Conservation (phyloP, 495 filamentous ascomycete genomes). For the Penicillium alfredii region DNA sequence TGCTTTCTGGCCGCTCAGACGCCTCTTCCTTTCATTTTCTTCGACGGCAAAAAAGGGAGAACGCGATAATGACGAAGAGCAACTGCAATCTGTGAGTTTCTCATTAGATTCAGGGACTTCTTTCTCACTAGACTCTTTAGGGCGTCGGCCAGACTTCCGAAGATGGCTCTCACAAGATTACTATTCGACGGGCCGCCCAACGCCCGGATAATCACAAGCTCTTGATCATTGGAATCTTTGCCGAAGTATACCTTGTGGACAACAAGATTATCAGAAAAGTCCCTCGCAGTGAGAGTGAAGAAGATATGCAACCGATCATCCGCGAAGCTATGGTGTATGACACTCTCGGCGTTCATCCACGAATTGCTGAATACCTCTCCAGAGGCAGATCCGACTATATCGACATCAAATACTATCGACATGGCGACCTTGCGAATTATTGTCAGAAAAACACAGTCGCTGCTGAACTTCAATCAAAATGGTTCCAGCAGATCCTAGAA, state of each 20-base stretch:
- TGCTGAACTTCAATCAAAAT: conserved; percentile 7
- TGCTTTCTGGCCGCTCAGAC: too few relatives aligned
- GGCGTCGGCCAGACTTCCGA: too few relatives aligned
- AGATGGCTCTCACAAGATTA: too few relatives aligned
- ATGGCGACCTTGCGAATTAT: conserved; percentile 10
- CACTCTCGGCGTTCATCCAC: conserved; percentile 10
- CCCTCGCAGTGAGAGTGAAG: conserved; percentile 9
- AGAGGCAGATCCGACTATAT: not conserved
- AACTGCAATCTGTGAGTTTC: too few relatives aligned
- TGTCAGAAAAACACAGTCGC: conserved; percentile 7
- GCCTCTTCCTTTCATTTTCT: too few relatives aligned
- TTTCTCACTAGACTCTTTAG: too few relatives aligned
- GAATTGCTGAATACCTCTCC: conserved; percentile 13
- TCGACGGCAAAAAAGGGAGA: too few relatives aligned
- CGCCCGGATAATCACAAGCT: too few relatives aligned
- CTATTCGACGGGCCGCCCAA: too few relatives aligned
- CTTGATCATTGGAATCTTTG: conserved; percentile 14
- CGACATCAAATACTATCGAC: conserved; percentile 9
- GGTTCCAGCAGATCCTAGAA: conserved; percentile 14
- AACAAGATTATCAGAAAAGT: conserved; percentile 8
- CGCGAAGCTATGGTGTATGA: conserved; percentile 12
- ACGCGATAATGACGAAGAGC: too few relatives aligned
- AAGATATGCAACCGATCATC: conserved; percentile 11
- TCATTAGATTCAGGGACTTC: too few relatives aligned
- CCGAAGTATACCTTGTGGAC: conserved; percentile 11